Conservation (phyloP, 805 yeast species). For the Metschnikowia lochheadii region DNA sequence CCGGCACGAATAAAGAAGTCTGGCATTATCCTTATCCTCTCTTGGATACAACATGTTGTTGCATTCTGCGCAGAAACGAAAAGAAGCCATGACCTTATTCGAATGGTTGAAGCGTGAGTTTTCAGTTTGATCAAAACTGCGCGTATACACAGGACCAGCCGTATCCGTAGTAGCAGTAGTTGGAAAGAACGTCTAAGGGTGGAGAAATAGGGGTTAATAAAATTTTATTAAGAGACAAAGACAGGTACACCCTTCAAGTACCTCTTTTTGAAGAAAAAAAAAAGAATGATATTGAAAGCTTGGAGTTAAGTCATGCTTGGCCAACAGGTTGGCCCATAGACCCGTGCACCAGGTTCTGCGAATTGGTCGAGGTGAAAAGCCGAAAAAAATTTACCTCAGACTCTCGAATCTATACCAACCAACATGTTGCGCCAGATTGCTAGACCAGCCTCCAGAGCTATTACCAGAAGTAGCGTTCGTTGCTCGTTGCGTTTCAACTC, state of each 20-base stretch:
- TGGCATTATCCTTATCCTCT: constrained; percentile 78
- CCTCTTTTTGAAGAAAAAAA: too few relatives aligned
- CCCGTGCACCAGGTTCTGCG: constrained; percentile 6
- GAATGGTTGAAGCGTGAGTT: background rate
- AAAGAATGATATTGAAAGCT: background rate
- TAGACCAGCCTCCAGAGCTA: constrained; percentile 36
- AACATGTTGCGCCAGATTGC: constrained; percentile 34
- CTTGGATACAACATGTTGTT: constrained; percentile 97
- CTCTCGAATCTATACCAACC: constrained; percentile 11
- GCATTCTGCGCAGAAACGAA: constrained; percentile 94
- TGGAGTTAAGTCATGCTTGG: background rate
- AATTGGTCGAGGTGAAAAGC: constrained; percentile 3
- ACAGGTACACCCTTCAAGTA: background rate
- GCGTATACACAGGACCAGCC: constrained; percentile 3
- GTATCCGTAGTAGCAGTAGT: background rate
- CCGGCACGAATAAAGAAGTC: constrained; percentile 86
- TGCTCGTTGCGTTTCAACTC: constrained; percentile 45
- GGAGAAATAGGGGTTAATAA: too few relatives aligned
- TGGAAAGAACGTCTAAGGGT: background rate
- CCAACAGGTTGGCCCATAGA: background rate
- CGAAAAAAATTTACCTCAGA: constrained; percentile 10
- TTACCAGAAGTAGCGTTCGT: constrained; percentile 23
- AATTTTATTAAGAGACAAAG: background rate
- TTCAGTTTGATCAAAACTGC: constrained; percentile 2
- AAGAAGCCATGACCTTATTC: constrained; percentile 65